Percentiles rank a stretch among this genome's conserved stretches.
Conservation (phyloP, 345 rosid species). For the Heritiera fomes region DNA sequence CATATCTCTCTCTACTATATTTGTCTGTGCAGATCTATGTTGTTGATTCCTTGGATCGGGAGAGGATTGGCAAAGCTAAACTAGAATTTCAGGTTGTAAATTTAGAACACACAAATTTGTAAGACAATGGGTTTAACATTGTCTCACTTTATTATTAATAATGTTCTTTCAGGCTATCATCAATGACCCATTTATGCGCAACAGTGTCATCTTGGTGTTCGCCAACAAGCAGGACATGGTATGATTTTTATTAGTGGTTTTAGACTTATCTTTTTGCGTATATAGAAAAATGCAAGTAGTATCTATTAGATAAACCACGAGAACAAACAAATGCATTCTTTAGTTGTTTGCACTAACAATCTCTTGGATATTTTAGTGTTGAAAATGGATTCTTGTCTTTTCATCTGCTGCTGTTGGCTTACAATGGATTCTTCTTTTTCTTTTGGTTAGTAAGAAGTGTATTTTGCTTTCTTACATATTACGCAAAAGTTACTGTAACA, state of each 20-base stretch:
- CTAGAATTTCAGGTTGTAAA: slow-evolving; percentile 88
- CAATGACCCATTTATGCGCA: slow-evolving; percentile 95
- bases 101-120: slow-evolving; percentile 21
- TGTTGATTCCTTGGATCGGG: slow-evolving; percentile 96
- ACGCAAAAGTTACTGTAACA: background rate
- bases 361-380: background rate
- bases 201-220: slow-evolving; percentile 89
- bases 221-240: slow-evolving; percentile 99
- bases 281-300: background rate
- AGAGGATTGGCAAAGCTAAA: slow-evolving; percentile 75
- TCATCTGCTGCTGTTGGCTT: background rate
- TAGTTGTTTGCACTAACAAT: background rate
- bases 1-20: background rate
- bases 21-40: slow-evolving; percentile 73
- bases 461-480: background rate
- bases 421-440: background rate
- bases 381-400: background rate
- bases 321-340: too few species aligned
- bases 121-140: slow-evolving; percentile 16
- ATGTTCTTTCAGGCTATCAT: slow-evolving; percentile 73
- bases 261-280: background rate
- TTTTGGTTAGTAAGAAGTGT: background rate
- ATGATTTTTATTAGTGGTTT: slow-evolving; percentile 28
- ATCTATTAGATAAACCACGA: background rate
- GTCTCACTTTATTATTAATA: slow-evolving; percentile 21